Base-by-base conservation (phyloP, 2,329 filamentous ascomycete species). In the Ambrosiella beaveri region DNA sequence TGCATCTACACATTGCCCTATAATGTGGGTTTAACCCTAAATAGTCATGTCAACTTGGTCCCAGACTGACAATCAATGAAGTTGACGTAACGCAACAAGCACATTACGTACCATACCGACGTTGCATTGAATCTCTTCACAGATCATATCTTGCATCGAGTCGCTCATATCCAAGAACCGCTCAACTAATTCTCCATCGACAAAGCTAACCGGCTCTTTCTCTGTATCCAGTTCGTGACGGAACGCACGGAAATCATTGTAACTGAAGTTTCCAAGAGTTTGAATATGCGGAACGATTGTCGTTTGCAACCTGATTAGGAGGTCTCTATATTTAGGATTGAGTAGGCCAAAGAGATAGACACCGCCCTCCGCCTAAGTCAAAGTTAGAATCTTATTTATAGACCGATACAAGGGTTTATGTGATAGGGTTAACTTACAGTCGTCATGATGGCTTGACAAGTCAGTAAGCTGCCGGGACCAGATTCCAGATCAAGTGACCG, bases 101-200 rank as follows among this genome's bases (percentile, higher is more conserved):
- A 81, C 65, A 56, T 77, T 78, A 54, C 81, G 73, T 70, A 85
- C 77, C 72, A 81, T 67, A 68, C 83, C 76, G 62, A 87, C 69
- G 73, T 73, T 84, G 63, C 11, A 15, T 27, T 27, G 7, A 17
- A 76, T 75, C 54, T 73, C 81, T 67, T 74, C 67, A 59, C 73
- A 81, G 54, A 78, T 72, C 57, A 71, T 67, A 63, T 71, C 72
- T 69, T 83, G 81, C 45, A 71, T 71, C 41, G 73, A 72, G 58
- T 84, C 80, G 51, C 78, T 74, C 62, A 86, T 73, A 62, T 89
- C 83, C 63, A 97, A 69, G 66, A 96, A 96, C 56, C 80, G 71
- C 71, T 97, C 91, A 11, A 98, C 75, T 65, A 97, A 74, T 67
- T 96, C 91, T 0, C 91, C 93, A 65, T 98, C 93, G 11, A 98